A percentile compares a stretch with the other conserved stretches of the same genome.
Conservation (phyloP, 192 early-diverging fungal species). For the Rhizoclosmatium sp. region DNA sequence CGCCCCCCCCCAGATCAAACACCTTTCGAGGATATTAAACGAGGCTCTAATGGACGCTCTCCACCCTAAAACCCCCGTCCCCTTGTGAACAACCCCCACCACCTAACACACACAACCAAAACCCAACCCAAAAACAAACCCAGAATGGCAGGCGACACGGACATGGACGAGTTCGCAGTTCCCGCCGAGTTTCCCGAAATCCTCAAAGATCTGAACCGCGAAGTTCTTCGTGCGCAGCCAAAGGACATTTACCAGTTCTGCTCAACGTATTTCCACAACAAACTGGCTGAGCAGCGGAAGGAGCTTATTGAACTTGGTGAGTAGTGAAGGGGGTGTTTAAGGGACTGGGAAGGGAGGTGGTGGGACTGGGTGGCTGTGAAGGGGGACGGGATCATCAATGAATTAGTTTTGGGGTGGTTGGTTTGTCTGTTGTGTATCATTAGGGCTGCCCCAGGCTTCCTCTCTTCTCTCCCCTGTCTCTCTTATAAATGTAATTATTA, state of each 20-base stretch:
- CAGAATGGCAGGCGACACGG: background rate
- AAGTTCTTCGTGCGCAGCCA: constrained; percentile 78
- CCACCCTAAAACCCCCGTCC: no score
- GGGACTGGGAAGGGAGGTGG: background rate
- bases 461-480: background rate
- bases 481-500: background rate
- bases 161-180: constrained; percentile 42
- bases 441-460: background rate
- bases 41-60: no score
- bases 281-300: constrained; percentile 77
- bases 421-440: background rate
- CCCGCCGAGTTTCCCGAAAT: constrained; percentile 69
- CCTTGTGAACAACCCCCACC: no score
- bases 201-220: constrained; percentile 84
- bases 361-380: no score
- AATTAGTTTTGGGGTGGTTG: no score
- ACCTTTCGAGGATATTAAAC: no score
- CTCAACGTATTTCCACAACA: constrained; percentile 86
- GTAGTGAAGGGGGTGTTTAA: background rate
- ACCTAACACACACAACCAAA: no score
- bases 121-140: no score
- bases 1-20: no score
- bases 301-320: constrained; percentile 46
- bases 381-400: no score
- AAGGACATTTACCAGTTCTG: constrained; percentile 93